Conservation (phyloP, 371 early-diverging fungal genomes). For the Mucor mucedo region DNA sequence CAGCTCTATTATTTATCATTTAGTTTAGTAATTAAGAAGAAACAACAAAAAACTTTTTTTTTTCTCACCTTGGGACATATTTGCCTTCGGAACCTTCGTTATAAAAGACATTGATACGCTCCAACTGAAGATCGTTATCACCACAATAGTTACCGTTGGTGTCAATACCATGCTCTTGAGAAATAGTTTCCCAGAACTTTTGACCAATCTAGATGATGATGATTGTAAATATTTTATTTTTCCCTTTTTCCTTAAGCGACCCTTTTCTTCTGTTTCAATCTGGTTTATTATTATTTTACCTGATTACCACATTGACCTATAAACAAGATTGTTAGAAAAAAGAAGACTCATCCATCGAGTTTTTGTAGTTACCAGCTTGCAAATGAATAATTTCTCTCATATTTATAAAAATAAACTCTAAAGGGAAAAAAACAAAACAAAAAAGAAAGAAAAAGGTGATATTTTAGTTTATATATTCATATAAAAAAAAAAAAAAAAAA, state of each 20-base stretch:
- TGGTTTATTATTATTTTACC: constrained; percentile 36
- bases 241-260: not conserved
- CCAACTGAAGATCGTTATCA: constrained; percentile 90
- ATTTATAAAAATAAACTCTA: not conserved
- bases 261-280: not conserved
- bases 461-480: constrained; percentile 8
- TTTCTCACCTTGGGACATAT: constrained; percentile 74
- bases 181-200: constrained; percentile 96
- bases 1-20: constrained; percentile 17
- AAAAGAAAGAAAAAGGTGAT: constrained; percentile 10
- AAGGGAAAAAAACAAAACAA: constrained; percentile 9
- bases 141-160: constrained; percentile 80
- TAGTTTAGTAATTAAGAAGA: too few relatives aligned
- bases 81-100: constrained; percentile 88
- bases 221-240: not conserved
- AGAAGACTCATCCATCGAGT: not conserved
- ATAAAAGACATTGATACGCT: constrained; percentile 98
- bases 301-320: constrained; percentile 93
- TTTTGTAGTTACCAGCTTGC: constrained; percentile 79
- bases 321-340: not conserved
- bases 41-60: not conserved
- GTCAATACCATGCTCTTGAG: constrained; percentile 92
- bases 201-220: constrained; percentile 70
- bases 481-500: constrained; percentile 1
- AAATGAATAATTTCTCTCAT: constrained; percentile 99